Evolutionary conservation across 805 yeast genomes (phyloP), one percentile per base, ranked within the genome.

Genomic region (Torulaspora delbrueckii): DNA sequence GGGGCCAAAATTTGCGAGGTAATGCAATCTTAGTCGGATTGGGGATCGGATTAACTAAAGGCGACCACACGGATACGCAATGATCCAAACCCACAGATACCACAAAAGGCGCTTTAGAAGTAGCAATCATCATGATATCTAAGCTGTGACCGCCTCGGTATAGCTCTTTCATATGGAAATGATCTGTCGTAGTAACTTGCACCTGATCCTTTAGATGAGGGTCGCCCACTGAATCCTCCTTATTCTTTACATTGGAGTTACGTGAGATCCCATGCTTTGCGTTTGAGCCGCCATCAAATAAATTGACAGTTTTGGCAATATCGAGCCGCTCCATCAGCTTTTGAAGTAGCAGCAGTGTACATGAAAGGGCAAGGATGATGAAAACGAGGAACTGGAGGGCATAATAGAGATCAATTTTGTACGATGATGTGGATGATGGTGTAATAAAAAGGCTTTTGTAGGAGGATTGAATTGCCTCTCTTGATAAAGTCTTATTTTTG

Each of bases 51-150:
- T 59, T 63, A 1, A 71, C 63, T 44, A 81, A 59, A 3, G 89
- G 89, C 0, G 86, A 82, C 95, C 95, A 86, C 8, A 86, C 77
- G 26, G 79, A 62, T 3, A 86, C 73, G 48, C 74, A 77, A 54
- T 84, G 89, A 55, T 86, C 95, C 58, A 87, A 67, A 3, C 90
- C 91, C 23, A 84, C 75, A 1, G 85, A 74, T 0, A 86, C 79
- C 19, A 85, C 72, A 55, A 84, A 82, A 2, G 87, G 80, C 10
- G 76, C 68, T 16, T 72, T 62, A 10, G 86, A 81, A 0, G 87
- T 75, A n/a, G 73, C 66, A 8, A 84, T 67, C 46, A 73, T 74
- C 27, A 83, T 71, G 3, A 85, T 72, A 60, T 87, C 95, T 40
- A 85, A 66, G 19, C 70, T 65, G 59, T 82, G 90, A 4, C 80